A percentile compares a stretch with the other conserved stretches of the same genome.
phyloP scores from a whole-genome alignment of 164 flowering plant genomes.

The Vitis labrusca region DNA sequence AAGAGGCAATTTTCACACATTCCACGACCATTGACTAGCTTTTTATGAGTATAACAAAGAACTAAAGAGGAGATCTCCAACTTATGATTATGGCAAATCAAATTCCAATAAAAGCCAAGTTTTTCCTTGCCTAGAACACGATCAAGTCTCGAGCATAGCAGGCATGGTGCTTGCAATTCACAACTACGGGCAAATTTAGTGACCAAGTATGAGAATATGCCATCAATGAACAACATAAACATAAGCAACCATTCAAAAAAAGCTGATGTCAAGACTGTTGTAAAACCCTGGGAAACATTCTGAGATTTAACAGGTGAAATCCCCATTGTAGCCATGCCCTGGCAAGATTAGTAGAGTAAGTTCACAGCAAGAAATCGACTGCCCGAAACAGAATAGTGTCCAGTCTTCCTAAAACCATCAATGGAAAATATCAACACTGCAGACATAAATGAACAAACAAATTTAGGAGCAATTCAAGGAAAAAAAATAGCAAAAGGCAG shows the following conservation, averaged over 20 bases:
- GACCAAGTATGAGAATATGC: conserved; percentile 41
- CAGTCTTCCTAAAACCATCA: conserved; percentile 11
- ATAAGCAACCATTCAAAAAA: conserved; percentile 72
- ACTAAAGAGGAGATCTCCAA: conserved; percentile 60
- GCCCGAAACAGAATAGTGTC: conserved; percentile 2
- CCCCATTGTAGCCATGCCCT: conserved; percentile 34
- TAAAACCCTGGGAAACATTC: conserved; percentile 23
- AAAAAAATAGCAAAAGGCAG: too few relatives aligned
- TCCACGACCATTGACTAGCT: conserved; percentile 56
- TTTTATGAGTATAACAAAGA: conserved; percentile 49
- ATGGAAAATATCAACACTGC: conserved; percentile 17
- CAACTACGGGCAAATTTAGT: conserved; percentile 47
- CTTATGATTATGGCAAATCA: conserved; percentile 55
- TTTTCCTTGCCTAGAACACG: conserved; percentile 45
- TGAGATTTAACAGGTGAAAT: conserved; percentile 14
- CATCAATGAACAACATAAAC: conserved; percentile 43
- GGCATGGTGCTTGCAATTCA: conserved; percentile 52
- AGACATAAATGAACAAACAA: conserved; percentile 7
- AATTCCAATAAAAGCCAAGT: conserved; percentile 46
- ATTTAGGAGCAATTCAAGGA: not conserved
- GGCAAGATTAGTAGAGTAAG: not conserved
- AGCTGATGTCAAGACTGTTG: conserved; percentile 51
- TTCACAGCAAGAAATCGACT: conserved; percentile 4
- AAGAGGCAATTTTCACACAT: conserved; percentile 65
- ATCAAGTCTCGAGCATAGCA: conserved; percentile 72